A percentile compares a stretch with the other conserved stretches of the same genome.
phyloP scores from a whole-genome alignment of 345 rosid species.

The Alliaria petiolata region DNA sequence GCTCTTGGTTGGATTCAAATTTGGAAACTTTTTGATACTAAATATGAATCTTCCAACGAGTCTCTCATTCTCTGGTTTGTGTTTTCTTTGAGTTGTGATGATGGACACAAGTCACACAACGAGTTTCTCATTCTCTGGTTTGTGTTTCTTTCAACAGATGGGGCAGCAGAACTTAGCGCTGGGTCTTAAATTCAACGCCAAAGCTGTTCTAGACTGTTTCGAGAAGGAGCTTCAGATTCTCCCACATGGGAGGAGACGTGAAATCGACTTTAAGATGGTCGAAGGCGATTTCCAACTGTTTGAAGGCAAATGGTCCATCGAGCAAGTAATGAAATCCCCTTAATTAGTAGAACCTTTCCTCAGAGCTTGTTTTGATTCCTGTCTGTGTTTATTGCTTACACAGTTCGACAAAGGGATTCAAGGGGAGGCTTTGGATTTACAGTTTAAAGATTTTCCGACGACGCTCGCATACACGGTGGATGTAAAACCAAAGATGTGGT shows the following conservation, averaged over 20 bases:
- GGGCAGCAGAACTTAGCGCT: slow-evolving; percentile 79
- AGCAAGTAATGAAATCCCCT: slow-evolving; percentile 49
- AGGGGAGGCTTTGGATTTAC: slow-evolving; percentile 25
- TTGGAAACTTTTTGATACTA: not conserved
- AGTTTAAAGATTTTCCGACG: slow-evolving; percentile 44
- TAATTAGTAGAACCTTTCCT: not conserved
- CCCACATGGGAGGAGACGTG: slow-evolving; percentile 57
- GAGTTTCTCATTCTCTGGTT: not conserved
- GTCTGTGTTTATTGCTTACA: not conserved
- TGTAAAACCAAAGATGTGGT: slow-evolving; percentile 77
- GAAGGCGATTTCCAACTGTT: slow-evolving; percentile 89
- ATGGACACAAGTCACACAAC: not conserved
- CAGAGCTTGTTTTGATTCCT: not conserved
- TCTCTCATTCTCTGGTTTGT: no score
- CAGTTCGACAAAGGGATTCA: slow-evolving; percentile 43
- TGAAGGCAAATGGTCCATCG: slow-evolving; percentile 91
- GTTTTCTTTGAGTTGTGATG: not conserved
- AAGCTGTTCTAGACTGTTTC: slow-evolving; percentile 82
- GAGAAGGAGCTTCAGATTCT: slow-evolving; percentile 73
- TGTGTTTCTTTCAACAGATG: slow-evolving; percentile 42
- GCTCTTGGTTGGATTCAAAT: not conserved
- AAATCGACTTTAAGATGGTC: slow-evolving; percentile 83
- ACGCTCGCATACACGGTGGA: slow-evolving; percentile 62
- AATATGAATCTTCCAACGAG: not conserved
- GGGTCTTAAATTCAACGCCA: slow-evolving; percentile 81